phyloP scores from a whole-genome alignment of 768 basidiomycete genomes.

The Suillus ampliporus region DNA sequence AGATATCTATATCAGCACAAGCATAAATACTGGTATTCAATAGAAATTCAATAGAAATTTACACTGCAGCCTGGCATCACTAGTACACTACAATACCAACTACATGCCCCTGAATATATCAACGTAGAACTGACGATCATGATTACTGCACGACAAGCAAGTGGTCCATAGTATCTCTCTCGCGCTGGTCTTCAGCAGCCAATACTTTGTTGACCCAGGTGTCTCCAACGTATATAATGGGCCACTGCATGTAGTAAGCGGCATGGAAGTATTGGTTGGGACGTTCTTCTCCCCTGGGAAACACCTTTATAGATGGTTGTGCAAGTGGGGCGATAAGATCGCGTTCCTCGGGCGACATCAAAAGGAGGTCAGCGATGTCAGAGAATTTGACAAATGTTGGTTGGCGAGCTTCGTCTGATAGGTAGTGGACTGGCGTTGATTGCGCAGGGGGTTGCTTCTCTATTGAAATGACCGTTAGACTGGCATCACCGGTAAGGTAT shows the following conservation, averaged over 20 bases:
- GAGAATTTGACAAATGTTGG: slow-evolving; percentile 24
- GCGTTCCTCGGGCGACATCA: slow-evolving; percentile 13
- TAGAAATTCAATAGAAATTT: too few species aligned
- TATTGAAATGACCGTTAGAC: not conserved
- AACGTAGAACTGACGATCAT: not conserved
- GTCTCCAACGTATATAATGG: slow-evolving; percentile 28
- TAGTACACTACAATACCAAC: too few species aligned
- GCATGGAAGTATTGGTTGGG: slow-evolving; percentile 18
- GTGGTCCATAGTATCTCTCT: not conserved
- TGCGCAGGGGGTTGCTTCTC: slow-evolving; percentile 7
- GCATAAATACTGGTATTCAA: too few species aligned
- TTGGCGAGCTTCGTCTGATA: slow-evolving; percentile 22
- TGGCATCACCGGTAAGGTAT: not conserved
- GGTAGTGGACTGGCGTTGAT: slow-evolving; percentile 23
- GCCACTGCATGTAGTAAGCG: not conserved
- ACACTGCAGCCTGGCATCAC: too few species aligned
- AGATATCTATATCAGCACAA: too few species aligned
- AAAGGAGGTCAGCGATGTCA: slow-evolving; percentile 7
- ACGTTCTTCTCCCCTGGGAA: slow-evolving; percentile 23
- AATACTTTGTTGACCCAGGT: slow-evolving; percentile 23
- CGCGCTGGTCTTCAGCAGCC: not conserved
- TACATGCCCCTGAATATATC: too few species aligned
- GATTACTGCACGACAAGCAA: not conserved
- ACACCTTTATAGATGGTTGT: slow-evolving; percentile 11
- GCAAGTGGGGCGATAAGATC: slow-evolving; percentile 14